A percentile compares a stretch with the other conserved stretches of the same genome.
These are phyloP conservation scores for Artemisia tridentata DNA, from an alignment of 129 eudicot genomes.

Conservation along the genomic window DNA sequence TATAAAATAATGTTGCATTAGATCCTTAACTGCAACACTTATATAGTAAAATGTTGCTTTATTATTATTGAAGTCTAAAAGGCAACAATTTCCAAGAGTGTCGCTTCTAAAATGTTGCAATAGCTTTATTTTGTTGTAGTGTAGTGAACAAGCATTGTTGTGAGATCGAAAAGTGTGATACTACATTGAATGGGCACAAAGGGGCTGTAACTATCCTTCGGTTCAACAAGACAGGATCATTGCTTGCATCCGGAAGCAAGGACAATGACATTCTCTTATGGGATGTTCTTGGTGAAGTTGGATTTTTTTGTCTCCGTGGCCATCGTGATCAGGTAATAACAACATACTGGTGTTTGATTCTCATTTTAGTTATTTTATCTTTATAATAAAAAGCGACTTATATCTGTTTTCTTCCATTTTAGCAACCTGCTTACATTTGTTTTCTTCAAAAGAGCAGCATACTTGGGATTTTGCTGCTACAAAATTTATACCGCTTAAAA, in stretches of 20 bases:
- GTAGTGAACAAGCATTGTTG: no score
- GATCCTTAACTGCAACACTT: no score
- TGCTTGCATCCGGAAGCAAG: conserved; percentile 97
- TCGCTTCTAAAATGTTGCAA: no score
- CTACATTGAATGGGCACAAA: conserved; percentile 94
- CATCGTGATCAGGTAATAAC: conserved; percentile 90
- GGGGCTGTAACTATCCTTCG: conserved; percentile 75
- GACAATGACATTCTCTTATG: conserved; percentile 89
- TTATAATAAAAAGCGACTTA: no score
- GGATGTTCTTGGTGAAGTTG: conserved; percentile 93
- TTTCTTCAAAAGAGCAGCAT: neutral
- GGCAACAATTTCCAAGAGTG: no score
- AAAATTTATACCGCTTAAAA: no score
- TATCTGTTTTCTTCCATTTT: neutral
- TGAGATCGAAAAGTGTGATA: conserved; percentile 81
- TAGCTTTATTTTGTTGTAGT: no score
- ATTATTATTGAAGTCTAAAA: no score
- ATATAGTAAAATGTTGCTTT: no score
- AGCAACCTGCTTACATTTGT: neutral
- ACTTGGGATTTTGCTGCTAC: no score
- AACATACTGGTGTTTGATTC: neutral
- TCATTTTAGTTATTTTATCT: neutral
- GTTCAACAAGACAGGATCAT: conserved; percentile 77
- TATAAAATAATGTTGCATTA: no score
- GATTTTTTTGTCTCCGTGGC: conserved; percentile 89